phyloP scores from a whole-genome alignment of 495 filamentous ascomycete species.

The Penicillium arizonense region DNA sequence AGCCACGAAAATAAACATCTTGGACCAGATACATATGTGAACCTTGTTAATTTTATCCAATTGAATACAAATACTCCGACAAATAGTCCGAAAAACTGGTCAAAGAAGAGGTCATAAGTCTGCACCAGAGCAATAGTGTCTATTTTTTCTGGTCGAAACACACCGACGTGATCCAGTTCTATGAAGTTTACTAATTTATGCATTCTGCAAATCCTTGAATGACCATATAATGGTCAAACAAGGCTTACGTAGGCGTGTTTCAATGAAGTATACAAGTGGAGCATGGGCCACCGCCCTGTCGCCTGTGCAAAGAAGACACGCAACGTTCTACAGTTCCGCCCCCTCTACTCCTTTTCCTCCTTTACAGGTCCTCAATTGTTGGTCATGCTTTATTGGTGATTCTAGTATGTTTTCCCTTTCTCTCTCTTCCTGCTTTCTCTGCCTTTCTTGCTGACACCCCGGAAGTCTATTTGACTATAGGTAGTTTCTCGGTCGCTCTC shows the following conservation, averaged over 20 bases:
- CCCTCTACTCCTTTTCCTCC: conserved; percentile 10
- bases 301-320: conserved; percentile 12
- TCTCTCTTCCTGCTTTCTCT: not conserved
- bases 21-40: not conserved
- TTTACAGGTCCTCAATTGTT: conserved; percentile 11
- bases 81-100: not conserved
- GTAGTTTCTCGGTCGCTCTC: conserved; percentile 37
- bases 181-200: too few relatives aligned
- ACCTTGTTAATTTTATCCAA: not conserved
- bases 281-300: conserved; percentile 9
- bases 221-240: not conserved
- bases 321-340: conserved; percentile 3
- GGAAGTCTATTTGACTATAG: conserved; percentile 35
- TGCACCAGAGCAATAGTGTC: not conserved
- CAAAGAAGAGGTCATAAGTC: not conserved
- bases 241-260: not conserved
- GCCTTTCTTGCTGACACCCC: conserved; percentile 8
- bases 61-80: not conserved
- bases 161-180: too few relatives aligned
- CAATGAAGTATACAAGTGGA: not conserved
- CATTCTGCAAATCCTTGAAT: not conserved
- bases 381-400: conserved; percentile 30
- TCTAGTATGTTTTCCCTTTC: conserved; percentile 16
- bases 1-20: too few relatives aligned
- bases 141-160: not conserved